Evolutionary conservation across 176 grass and related monocot genomes (phyloP).

Genomic region (Bolboschoenus planiculmis): DNA sequence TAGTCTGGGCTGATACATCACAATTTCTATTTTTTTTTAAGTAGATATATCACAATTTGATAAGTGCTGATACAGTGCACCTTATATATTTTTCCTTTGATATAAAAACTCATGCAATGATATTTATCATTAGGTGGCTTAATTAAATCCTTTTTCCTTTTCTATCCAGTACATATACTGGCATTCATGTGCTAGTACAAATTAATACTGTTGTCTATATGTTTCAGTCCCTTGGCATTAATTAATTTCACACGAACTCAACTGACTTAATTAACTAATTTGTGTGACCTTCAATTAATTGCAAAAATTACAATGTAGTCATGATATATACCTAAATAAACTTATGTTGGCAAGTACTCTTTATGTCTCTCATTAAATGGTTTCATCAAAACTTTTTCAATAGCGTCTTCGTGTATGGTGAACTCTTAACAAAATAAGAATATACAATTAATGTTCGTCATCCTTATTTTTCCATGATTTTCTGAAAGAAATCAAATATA

Average conservation of each 20-base stretch:
- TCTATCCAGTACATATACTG: neutral
- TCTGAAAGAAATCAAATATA: neutral
- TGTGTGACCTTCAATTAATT: neutral
- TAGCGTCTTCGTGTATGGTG: neutral
- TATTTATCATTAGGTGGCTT: too few relatives aligned
- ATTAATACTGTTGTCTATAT: neutral
- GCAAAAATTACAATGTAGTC: neutral
- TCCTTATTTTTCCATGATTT: neutral
- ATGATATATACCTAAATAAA: neutral
- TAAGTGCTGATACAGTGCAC: neutral
- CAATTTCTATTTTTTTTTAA: too few relatives aligned
- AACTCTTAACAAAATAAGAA: neutral
- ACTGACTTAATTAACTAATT: neutral
- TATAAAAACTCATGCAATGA: neutral
- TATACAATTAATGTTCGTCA: neutral
- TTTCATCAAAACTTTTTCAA: neutral
- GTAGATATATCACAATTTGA: neutral
- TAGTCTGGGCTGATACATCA: neutral
- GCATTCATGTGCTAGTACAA: neutral
- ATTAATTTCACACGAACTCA: neutral
- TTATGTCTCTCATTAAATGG: neutral
- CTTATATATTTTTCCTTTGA: too few relatives aligned
- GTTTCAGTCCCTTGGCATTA: neutral
- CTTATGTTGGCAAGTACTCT: neutral
- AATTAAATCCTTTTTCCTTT: neutral